Evolutionary conservation across 2,329 filamentous ascomycete species (phyloP), one percentile per base, ranked within the genome.

Genomic region (Colletotrichum sp.): DNA sequence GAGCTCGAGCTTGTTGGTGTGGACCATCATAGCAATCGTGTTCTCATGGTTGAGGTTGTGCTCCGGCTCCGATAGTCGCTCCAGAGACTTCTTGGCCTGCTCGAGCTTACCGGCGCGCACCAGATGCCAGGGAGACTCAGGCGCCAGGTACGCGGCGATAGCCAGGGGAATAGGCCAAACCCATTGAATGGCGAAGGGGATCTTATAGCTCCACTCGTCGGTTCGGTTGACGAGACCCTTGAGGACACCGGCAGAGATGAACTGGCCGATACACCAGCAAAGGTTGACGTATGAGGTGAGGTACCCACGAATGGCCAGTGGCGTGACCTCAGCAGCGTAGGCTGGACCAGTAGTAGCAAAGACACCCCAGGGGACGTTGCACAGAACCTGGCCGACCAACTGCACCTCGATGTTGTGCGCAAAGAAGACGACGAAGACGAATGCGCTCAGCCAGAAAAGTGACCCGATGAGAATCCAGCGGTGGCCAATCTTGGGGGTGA

Each of bases 401-500:
- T 89, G 81, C 16, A 86, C 83, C 32, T 85, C 80, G 8, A 87
- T 83, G 26, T 83, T 86, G 9, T 84, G 84, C 0, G 88, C 86
- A 68, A 90, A 90, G 82, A 90, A 88, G 36, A 84, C 82, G 73
- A 90, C 82, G 78, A 89, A 90, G 78, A 90, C 85, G 77, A 87
- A 87, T 12, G 79, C 84, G 7, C 82, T 80, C 36, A 90, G 79
- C 76, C 83, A 84, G 24, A 82, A 81, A n/a, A 90, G 82, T 5
- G 83, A 83, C 36, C 78, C 74, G 59, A 90, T 85, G 78, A 89
- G 83, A 1, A 88, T 85, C 68, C 81, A 83, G 60, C 86, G 84
- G 67, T 89, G 87, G 2, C 89, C 89, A 76, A 82, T 87, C 66
- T 79, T 82, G 30, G 82, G 81, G 1, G 86, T 86, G 10, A 86